Evolutionary conservation across 495 filamentous ascomycete species (phyloP), one percentile per base, ranked within the genome.

Genomic region (Penicillium crystallinum): DNA sequence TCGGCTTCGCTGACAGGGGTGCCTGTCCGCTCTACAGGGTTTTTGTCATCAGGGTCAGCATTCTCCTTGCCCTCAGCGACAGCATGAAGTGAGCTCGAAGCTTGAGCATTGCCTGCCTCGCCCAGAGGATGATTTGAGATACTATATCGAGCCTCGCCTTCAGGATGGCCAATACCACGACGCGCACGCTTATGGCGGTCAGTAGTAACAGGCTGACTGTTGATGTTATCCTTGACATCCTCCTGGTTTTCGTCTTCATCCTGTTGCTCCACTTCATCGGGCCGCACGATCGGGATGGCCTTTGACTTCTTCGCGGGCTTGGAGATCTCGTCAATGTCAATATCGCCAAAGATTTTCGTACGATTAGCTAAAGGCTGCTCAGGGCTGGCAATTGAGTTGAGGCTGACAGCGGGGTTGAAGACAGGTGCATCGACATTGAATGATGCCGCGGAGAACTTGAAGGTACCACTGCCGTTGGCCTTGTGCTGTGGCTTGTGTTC

Each of bases 371-470:
- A 47, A 9, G 66, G 58, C 27, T 57, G 60, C 14, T 65, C 63
- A 7, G 65, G 48, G 27, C 47, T 58, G 29, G 53, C 60, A 23
- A 54, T 58, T 2, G 63, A 67, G 37, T 57, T 60, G 14, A 65
- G 38, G 36, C 63, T 69, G n/a, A 40, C 61, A 29, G 65, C 56
- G 1, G 90, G 90, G 31, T 83, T 88, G 68, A 96, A 96, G 6
- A 78, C 76, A 33, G 90, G 88, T 8, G 88, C 91, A 65, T 86
- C 85, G 0, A 90, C 87, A 48, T 89, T 87, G 74, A 96, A 90
- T 2, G 82, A 80, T 31, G 85, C 76, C 6, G 84, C 71, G 12
- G 84, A 86, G 68, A 91, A 92, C 66, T 78, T 87, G 73, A 95
- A 91, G 17, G 11, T 34, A 42, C 85, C 80, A 59, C 79, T 80